Evolutionary conservation across 495 filamentous ascomycete species (phyloP), one percentile per base, ranked within the genome.

Genomic region (Lasiosphaeris hirsuta): DNA sequence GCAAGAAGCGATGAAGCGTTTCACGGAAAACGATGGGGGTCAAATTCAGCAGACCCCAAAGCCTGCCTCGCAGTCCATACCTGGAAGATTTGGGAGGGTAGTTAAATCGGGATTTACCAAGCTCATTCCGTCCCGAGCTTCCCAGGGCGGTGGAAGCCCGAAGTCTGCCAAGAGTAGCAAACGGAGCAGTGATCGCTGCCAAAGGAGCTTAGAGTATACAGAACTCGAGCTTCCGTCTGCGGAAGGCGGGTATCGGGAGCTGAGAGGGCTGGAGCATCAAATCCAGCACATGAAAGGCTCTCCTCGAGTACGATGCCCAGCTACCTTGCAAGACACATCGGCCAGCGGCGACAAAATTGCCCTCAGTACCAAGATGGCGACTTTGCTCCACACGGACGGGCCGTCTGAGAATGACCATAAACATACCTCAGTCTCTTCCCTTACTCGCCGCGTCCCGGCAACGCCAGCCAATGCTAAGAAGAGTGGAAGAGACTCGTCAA

Each of bases 191-290:
- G 56, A 52, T 17, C 35, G 40, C 8, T 33, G 36, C 11, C 58
- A 57, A n/a, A 46, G 44, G 3, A 60, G 57, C 11, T 42, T 70
- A 33, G 72, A 74, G 48, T 72, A 73, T 36, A 70, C 69, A 1
- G 72, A 73, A 44, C 69, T 74, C 15, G 68, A 70, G 46, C 58
- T 73, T 4, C 60, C 61, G 36, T 63, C 69, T 0, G 69, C 62
- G n/a, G 61, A 64, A 15, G 69, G 57, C 33, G 63, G 62, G 0
- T 69, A 67, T 17, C 56, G 57, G 38, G 72, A 74, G 37, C 15
- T 74, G 9, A 63, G 66, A 38, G 67, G 65, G 39, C 56, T 72
- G 13, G 69, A 68, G 37, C 63, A 65, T 17, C 65, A 74, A 36
- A 72, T 73, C 33, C 60, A 50, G 17, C 67, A 54, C 17, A 60